Conservation (phyloP, 495 filamentous ascomycete species). For the Penicillium ochrochloron region DNA sequence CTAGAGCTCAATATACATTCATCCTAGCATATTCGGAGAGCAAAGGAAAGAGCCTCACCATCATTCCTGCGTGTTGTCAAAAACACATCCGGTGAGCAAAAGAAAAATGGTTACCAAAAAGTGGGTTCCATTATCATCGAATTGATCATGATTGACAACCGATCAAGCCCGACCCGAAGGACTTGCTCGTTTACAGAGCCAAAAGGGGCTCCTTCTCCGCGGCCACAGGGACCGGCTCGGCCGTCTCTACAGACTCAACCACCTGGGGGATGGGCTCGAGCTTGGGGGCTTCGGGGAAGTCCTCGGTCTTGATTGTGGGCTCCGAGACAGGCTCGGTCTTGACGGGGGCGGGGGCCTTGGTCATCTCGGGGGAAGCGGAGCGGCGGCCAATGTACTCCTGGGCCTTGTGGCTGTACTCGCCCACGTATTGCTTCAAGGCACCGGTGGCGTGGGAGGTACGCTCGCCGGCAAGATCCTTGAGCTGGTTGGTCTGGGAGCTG, state of each 20-base stretch:
- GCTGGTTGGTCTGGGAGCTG: conserved; percentile 79
- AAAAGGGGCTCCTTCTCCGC: conserved; percentile 43
- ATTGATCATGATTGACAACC: conserved; percentile 4
- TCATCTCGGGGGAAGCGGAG: conserved; percentile 51
- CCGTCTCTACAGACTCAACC: conserved; percentile 13
- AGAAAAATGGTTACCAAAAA: background rate
- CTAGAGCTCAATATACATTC: conserved; percentile 20
- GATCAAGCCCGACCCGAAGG: conserved; percentile 5
- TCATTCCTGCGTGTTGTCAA: conserved; percentile 9
- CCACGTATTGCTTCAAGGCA: conserved; percentile 77
- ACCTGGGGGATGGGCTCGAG: conserved; percentile 47
- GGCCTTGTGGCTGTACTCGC: conserved; percentile 84
- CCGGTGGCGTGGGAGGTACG: conserved; percentile 78
- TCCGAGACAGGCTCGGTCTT: conserved; percentile 47
- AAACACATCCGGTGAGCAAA: conserved; percentile 10
- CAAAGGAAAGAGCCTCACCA: conserved; percentile 4
- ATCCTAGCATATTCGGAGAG: conserved; percentile 21
- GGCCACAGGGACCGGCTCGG: conserved; percentile 19
- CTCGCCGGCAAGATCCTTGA: conserved; percentile 78
- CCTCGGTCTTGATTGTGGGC: conserved; percentile 48
- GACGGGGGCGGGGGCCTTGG: conserved; percentile 35
- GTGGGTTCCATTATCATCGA: conserved; percentile 7
- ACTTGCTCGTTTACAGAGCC: conserved; percentile 33
- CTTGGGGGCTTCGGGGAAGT: conserved; percentile 65
- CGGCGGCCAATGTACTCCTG: conserved; percentile 70